phyloP scores from a whole-genome alignment of 192 early-diverging fungal genomes.

The Podila epicladia region DNA sequence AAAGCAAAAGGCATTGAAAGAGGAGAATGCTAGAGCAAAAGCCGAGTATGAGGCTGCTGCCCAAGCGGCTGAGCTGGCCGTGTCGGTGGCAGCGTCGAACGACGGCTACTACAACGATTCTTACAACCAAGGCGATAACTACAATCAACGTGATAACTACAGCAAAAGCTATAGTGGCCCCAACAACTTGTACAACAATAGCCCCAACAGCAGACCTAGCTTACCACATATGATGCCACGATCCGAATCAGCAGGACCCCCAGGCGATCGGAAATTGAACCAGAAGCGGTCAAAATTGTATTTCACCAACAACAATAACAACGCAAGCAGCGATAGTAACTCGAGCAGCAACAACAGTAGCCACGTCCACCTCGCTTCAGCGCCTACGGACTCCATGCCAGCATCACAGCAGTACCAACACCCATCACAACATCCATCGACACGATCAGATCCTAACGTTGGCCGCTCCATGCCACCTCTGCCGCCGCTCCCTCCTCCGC shows the following conservation, averaged over 20 bases:
- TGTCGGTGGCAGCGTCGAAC: constrained; percentile 10
- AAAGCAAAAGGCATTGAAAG: constrained; percentile 55
- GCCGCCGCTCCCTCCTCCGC: constrained; percentile 3
- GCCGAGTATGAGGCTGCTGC: constrained; percentile 21
- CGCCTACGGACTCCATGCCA: neutral
- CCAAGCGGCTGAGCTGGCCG: constrained; percentile 24
- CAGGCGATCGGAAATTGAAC: constrained; percentile 5
- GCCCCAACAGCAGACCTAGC: neutral
- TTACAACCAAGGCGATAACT: neutral
- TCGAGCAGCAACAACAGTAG: constrained; percentile 32
- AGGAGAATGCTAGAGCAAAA: constrained; percentile 56
- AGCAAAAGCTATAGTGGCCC: constrained; percentile 2
- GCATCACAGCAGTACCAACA: constrained; percentile 3
- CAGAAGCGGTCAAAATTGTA: constrained; percentile 35
- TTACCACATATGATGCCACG: neutral
- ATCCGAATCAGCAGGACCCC: neutral
- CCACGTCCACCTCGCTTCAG: constrained; percentile 23
- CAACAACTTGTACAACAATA: constrained; percentile 6
- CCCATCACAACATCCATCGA: constrained; percentile 2
- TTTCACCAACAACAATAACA: constrained; percentile 10
- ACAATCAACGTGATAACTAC: neutral
- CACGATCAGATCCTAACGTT: neutral
- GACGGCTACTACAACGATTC: constrained; percentile 10
- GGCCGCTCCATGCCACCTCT: neutral
- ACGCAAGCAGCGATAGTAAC: constrained; percentile 18